Evolutionary conservation across 805 yeast genomes (phyloP), one percentile per base, ranked within the genome.

Genomic region (Yamadazyma kitorensis): DNA sequence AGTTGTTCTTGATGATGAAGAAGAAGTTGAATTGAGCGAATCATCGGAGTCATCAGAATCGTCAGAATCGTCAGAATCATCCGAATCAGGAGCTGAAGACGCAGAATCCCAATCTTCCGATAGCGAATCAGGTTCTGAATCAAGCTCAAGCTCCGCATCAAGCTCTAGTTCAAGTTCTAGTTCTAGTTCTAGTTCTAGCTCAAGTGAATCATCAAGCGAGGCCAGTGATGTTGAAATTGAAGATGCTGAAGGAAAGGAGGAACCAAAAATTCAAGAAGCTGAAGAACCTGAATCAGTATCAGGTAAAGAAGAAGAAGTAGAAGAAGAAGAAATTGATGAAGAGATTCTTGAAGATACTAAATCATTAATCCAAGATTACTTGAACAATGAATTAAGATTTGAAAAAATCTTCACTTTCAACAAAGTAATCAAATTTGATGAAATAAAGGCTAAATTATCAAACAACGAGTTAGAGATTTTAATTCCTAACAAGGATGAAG

Each of bases 341-440:
- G 72, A 66, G 47, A 45, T 67, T 15, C 43, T 48, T 43, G 72
- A 67, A 44, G 73, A 67, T 30, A 62, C 68, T 10, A 47, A 55
- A 41, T 40, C 50, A 18, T 54, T 67, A 31, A 67, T 65, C 34
- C 49, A 54, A 41, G 69, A 65, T 22, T 66, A 53, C 49, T 44
- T 50, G 32, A 60, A 65, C 37, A 41, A 41, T 18, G 70, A 64
- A 49, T 58, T 67, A 32, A 53, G 50, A 34, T 67, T 67, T 41
- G 70, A 65, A 46, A 67, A 67, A 50, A 64, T 61, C 43, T 65
- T 64, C 46, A 59, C 59, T 35, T 67, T 67, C 42, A 70, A 61
- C 36, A 64, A 64, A 47, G 34, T 55, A 18, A 54, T 67, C 41
- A 61, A 61, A 36, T 55, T 52, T 30, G 56, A 59, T 27, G 57